Base-by-base conservation (phyloP, 495 filamentous ascomycete genomes). In the Symbiotaphrina buchneri region DNA sequence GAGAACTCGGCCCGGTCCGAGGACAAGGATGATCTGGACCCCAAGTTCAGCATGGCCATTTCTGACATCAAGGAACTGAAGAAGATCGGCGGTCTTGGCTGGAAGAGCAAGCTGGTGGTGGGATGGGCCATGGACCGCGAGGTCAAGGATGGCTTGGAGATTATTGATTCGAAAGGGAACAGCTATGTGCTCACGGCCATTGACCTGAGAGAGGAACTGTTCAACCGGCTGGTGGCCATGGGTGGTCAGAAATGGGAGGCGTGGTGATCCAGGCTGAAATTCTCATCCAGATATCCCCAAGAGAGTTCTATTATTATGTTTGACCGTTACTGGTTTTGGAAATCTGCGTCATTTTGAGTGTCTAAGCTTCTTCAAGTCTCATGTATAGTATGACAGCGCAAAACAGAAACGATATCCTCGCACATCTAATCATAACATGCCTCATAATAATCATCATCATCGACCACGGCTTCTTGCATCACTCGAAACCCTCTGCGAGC, bases 171-270 rank as follows among this genome's bases (percentile, higher is more conserved):
- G 32, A 43, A 47, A 4, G 68, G 67, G 0, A 51, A 68, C 21
- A 49, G 39, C 30, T 69, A 54, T 33, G 61, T 61, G 33, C 33
- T 93, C 1, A 91, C 74, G 11, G 80, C 80, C 3, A 60, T 85
- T 48, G 62, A 61, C 39, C 45, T 74, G 47, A 46, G 83, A 29
- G 76, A 91, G 46, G 74, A 87, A 54, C 43, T 93, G 32, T 90
- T 91, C 43, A 90, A 92, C 53, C 65, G 83, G 14, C 41, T 92
- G 36, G 50, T 87, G 32, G 72, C 79, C 2, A 76, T 91, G 42
- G 79, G 77, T 18, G 67, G 63, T 27, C 80, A 93, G 63, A 79
- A 79, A 54, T 91, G 81, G 82, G 76, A 83, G 56, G 65, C 65
- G 40, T 78, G 68, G 63, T 92, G 44, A 61, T n/a, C n/a, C n/a